Evolutionary conservation across 2,329 filamentous ascomycete genomes (phyloP), one percentile per base, ranked within the genome.

Genomic region (Erysiphe neolycopersici): DNA sequence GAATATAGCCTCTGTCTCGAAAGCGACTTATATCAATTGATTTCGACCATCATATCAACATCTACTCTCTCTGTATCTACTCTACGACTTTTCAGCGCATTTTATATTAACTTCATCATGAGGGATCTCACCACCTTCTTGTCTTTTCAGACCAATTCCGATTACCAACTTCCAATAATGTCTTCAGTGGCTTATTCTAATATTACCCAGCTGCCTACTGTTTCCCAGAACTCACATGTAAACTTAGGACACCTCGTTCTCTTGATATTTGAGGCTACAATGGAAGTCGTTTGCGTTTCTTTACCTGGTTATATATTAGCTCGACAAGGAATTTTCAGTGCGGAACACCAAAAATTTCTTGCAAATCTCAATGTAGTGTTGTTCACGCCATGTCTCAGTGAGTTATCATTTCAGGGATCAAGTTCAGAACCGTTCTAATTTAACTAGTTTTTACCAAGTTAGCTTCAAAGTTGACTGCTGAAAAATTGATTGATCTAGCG

Each of bases 381-480:
- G 37, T 98, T 98, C 61, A 98, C 89, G 29, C 89, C 89, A 50
- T 95, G 89, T 59, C 73, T 98, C 49, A 91, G 82, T 91, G 73
- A 48, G 76, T 62, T 26, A 5, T 26, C 6, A 30, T 9, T 18
- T n/a, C 9, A 5, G 16, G 9, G 17, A 26, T 19, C 11, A n/a
- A 22, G 29, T 9, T 3, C 36, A 30, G n/a, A 43, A 18, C 3
- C 16, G 14, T 18, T 42, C 52, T 50, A 39, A 52, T 41, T 22
- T 12, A 40, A 16, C 11, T 50, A 89, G 84, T 98, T 60, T 98
- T 95, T 61, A 93, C 82, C 14, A 98, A 98, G 61, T 71, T 98
- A 35, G 89, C 85, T 6, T 92, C 84, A 1, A 87, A 98, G 61
- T 69, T 98, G 46, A 93, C 80, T 39, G 80, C 84, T 44, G 79